phyloP scores from a whole-genome alignment of 768 basidiomycete genomes.

The Thelephora aurantiotincta region DNA sequence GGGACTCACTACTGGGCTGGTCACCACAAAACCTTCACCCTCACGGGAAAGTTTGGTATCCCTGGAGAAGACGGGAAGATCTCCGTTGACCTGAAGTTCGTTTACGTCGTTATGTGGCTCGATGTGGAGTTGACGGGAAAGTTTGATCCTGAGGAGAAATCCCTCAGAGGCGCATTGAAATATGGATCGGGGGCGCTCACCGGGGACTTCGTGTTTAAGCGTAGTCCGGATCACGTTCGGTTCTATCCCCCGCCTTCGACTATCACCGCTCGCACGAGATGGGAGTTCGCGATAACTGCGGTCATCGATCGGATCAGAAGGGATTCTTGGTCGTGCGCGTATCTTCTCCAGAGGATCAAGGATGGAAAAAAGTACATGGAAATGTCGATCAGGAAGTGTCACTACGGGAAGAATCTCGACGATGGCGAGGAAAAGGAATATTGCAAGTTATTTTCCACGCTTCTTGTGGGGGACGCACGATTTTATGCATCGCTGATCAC shows the following conservation, averaged over 20 bases:
- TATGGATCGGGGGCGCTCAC: slow-evolving; percentile 6
- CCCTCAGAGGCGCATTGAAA: background rate
- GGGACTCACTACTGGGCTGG: slow-evolving; percentile 3
- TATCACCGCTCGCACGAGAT: slow-evolving; percentile 16
- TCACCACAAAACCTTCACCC: slow-evolving; percentile 8
- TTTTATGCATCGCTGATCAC: background rate
- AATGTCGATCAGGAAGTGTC: slow-evolving; percentile 13
- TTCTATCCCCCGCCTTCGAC: slow-evolving; percentile 14
- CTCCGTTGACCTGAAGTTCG: slow-evolving; percentile 8
- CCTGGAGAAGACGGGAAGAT: background rate
- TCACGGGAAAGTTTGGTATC: background rate
- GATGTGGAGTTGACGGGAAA: slow-evolving; percentile 12
- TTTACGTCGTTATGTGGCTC: slow-evolving; percentile 10
- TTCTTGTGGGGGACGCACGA: background rate
- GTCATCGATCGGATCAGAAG: slow-evolving; percentile 11
- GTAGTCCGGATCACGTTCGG: slow-evolving; percentile 13
- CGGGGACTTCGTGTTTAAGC: slow-evolving; percentile 16
- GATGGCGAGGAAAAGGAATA: background rate
- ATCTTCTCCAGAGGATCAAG: slow-evolving; percentile 17
- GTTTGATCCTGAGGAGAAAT: slow-evolving; percentile 13
- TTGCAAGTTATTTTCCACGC: background rate
- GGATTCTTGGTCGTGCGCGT: slow-evolving; percentile 17
- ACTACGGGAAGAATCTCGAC: slow-evolving; percentile 2
- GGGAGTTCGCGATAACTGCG: slow-evolving; percentile 19
- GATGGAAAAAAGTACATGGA: slow-evolving; percentile 16